These are phyloP conservation scores for Rubia yunnanensis DNA, from an alignment of 257 asterid species.

Conservation along the genomic window DNA sequence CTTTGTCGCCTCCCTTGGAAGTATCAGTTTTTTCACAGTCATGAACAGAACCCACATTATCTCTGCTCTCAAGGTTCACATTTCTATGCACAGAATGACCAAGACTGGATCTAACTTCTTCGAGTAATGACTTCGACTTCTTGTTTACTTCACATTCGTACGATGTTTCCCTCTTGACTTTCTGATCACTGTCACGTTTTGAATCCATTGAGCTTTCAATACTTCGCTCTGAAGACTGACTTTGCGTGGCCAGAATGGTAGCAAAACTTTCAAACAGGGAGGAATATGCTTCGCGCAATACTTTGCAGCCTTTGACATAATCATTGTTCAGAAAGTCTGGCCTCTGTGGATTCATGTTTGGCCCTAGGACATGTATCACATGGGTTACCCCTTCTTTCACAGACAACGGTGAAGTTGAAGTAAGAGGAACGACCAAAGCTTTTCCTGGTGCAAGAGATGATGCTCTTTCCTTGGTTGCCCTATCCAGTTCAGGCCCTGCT, in stretches of 20 bases:
- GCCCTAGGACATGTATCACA: slow-evolving; percentile 93
- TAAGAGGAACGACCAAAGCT: slow-evolving; percentile 60
- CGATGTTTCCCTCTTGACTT: slow-evolving; percentile 41
- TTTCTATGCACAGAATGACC: slow-evolving; percentile 15
- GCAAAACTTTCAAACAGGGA: slow-evolving; percentile 77
- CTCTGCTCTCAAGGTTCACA: slow-evolving; percentile 15
- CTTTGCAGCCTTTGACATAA: slow-evolving; percentile 57
- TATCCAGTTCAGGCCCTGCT: slow-evolving; percentile 62
- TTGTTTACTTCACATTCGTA: slow-evolving; percentile 35
- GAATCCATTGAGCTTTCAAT: slow-evolving; percentile 12
- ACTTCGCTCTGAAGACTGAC: slow-evolving; percentile 11
- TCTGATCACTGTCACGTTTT: slow-evolving; percentile 33
- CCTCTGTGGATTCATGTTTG: slow-evolving; percentile 89
- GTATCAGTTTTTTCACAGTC: slow-evolving; percentile 44
- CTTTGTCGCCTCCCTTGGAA: slow-evolving; percentile 26
- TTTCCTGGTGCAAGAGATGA: slow-evolving; percentile 58
- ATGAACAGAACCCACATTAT: slow-evolving; percentile 5
- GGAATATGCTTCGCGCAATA: slow-evolving; percentile 75
- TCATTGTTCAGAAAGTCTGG: slow-evolving; percentile 71
- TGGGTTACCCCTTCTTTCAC: slow-evolving; percentile 71
- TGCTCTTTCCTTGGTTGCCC: slow-evolving; percentile 77
- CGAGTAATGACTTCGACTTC: slow-evolving; percentile 32
- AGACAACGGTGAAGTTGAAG: slow-evolving; percentile 64
- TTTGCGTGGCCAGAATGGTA: slow-evolving; percentile 31
- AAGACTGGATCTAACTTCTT: slow-evolving; percentile 23